phyloP scores from a whole-genome alignment of 129 eudicot genomes.

The Glebionis coronaria region DNA sequence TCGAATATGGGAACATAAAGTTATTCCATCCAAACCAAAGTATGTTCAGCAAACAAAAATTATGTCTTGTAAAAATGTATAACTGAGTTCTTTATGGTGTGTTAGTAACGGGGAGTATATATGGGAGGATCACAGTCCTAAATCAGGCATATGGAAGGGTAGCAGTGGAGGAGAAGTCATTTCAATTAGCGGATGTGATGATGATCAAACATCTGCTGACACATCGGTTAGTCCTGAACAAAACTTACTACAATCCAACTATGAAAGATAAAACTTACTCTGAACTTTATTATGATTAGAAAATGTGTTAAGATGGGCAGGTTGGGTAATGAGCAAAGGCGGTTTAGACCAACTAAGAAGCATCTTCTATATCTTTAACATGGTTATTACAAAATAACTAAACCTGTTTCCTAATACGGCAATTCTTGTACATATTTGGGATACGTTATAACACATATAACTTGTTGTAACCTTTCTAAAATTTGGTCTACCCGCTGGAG shows the following conservation, averaged over 20 bases:
- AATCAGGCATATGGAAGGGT: slow-evolving; percentile 92
- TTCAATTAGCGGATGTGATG: slow-evolving; percentile 96
- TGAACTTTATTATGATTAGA: no score
- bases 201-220: slow-evolving; percentile 93
- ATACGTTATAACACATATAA: background rate
- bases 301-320: background rate
- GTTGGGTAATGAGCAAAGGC: background rate
- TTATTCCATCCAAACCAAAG: background rate
- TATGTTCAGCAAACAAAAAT: background rate
- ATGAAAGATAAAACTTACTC: background rate
- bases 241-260: background rate
- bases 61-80: background rate
- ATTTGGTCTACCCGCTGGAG: background rate
- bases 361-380: background rate
- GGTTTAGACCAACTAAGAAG: no score
- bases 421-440: background rate
- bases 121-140: slow-evolving; percentile 99
- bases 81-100: background rate
- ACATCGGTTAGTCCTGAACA: slow-evolving; percentile 57
- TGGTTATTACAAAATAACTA: background rate
- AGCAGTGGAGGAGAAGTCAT: slow-evolving; percentile 86
- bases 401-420: background rate
- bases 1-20: no score
- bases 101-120: slow-evolving; percentile 62
- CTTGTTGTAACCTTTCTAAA: background rate